Evolutionary conservation across 495 filamentous ascomycete species (phyloP), one percentile per base, ranked within the genome.

Genomic region (Lepraria neglecta): DNA sequence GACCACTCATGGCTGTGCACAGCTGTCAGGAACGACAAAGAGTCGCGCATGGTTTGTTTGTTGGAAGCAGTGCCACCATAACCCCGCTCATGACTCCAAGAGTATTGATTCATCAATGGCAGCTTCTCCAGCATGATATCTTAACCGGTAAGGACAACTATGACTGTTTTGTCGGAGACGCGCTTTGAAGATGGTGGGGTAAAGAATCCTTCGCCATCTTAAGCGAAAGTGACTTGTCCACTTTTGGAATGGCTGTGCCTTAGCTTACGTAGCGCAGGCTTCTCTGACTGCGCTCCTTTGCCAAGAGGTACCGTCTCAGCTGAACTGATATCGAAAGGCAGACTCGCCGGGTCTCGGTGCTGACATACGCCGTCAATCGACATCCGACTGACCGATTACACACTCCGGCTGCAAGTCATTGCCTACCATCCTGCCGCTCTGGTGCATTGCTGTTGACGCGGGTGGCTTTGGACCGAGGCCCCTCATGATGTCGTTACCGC

Each of bases 81-180:
- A 48, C 15, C 24, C 28, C 6, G 24, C 12, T 14, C 11, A 51
- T 51, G 47, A 51, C 24, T 30, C 47, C 15, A 17, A 28, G 0
- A 51, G 15, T 28, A 21, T 52, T 52, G 48, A 52, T 52, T 52
- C 48, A 52, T 52, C 48, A 52, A 28, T 52, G 14, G 46, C 45
- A 48, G n/a, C 24, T n/a, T n/a, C n/a, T 3, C 14, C 4, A 15
- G 11, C 24, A n/a, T 17, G 48, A 31, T 52, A 0, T 11, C 21
- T n/a, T 27, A 28, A 50, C 9, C 46, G 48, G 48, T 15, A 24
- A 38, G 27, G 12, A 51, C 12, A 30, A 51, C 15, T 19, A n/a
- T 24, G 19, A 27, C 15, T 31, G 47, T 14, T 6, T n/a, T 6
- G 24, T 1, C n/a, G 31, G 27, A 52, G 28, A 17, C 21, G 17